These are phyloP conservation scores for Tritrichomonas musculus DNA, from an alignment of 208 protist genomes.

Conservation along the genomic window DNA sequence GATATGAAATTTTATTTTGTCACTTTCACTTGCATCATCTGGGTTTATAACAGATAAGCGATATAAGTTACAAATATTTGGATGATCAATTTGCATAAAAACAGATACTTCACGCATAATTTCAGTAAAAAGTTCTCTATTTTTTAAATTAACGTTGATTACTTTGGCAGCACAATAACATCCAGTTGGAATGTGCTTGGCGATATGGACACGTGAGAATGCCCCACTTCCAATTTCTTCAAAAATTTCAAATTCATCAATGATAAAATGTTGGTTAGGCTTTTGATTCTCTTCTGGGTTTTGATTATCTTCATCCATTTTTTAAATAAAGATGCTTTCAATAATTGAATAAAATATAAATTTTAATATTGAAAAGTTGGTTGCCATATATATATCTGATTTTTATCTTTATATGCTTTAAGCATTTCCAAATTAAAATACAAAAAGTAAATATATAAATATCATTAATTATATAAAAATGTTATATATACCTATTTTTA, in stretches of 20 bases:
- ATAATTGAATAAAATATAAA: not conserved
- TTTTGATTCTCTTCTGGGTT: not conserved
- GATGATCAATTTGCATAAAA: constrained; percentile 20
- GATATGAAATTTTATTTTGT: too few species aligned
- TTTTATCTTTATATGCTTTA: not conserved
- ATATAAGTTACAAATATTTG: not conserved
- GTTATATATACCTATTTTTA: not conserved
- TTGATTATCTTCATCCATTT: not conserved
- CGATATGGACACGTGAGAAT: not conserved
- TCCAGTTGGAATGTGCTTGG: not conserved
- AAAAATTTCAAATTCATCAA: not conserved
- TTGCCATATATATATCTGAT: not conserved
- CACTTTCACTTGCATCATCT: too few species aligned
- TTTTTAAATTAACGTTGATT: not conserved
- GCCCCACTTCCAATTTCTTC: not conserved
- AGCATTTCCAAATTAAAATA: not conserved
- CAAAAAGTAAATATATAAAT: not conserved
- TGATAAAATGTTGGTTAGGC: not conserved
- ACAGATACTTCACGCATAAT: not conserved
- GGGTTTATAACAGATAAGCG: not conserved
- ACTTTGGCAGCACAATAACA: not conserved
- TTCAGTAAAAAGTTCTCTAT: not conserved
- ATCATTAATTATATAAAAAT: not conserved
- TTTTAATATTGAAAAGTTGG: not conserved
- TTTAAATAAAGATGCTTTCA: not conserved